Evolutionary conservation across 768 basidiomycete genomes (phyloP), one percentile per base, ranked within the genome.

Genomic region (Lactarius evosmus): DNA sequence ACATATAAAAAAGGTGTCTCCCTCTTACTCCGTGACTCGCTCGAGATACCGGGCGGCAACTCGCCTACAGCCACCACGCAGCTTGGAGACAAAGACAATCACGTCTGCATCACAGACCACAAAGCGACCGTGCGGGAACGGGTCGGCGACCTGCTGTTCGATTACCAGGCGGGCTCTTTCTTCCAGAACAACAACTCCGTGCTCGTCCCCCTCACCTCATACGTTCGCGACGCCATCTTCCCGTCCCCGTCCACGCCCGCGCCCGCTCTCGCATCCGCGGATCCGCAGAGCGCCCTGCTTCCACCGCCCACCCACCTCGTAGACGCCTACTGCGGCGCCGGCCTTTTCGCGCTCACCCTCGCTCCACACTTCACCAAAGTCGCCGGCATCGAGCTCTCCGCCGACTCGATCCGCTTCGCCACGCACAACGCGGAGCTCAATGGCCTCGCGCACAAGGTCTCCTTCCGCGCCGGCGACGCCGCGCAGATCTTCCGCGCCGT

Each of bases 121-220:
- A 88, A 88, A 63, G 84, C 79, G 14, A 84, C 79, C 17, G 85
- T 95, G 0, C 89, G 93, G 59, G 95, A 97, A 75, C 82, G 83
- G 53, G 91, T 98, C 22, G 95, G 93, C 16, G 76, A 83, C 65
- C 85, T 79, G 73, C 74, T 88, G 52, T 97, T 98, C 76, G 87
- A 94, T 72, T 95, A 91, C 75, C 83, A 80, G n/a, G 91, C 87
- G 8, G 86, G 89, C 53, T 89, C 91, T 3, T 98, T 98, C 80
- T 98, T 98, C 83, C 95, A 98, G 72, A 98, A 97, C 80, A 98
- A 98, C 82, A 95, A 95, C 72, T 85, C 90, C 7, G 89, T 96
- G 50, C 83, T 98, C 34, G 80, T 85, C 7, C 86, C 91, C 0
- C 82, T 98, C 58, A 89, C 90, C 19, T 72, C 83, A 66, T 92